Evolutionary conservation across 352 stramenopile genomes (phyloP).

Genomic region (Phytophthora constricta): DNA sequence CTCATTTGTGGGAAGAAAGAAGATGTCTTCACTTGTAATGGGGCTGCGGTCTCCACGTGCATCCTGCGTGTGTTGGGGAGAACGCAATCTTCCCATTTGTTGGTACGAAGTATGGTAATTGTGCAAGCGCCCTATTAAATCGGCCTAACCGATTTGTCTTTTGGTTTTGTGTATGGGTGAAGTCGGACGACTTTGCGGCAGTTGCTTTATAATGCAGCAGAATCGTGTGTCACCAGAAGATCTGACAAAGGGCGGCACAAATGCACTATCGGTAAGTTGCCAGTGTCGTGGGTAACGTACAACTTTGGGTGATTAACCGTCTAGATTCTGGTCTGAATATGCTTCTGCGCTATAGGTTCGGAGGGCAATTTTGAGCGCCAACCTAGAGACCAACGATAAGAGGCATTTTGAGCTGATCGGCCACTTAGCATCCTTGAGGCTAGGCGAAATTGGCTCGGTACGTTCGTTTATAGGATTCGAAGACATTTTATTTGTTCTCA

Average conservation of each 20-base stretch:
- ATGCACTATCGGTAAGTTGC: conserved; percentile 55
- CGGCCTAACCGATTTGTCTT: background rate
- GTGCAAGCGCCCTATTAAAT: too few species aligned
- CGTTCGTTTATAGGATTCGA: background rate
- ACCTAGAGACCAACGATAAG: conserved; percentile 69
- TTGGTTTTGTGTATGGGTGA: background rate
- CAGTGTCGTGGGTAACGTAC: background rate
- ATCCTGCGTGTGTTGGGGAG: conserved; percentile 67
- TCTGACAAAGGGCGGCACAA: conserved; percentile 62
- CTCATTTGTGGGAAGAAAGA: conserved; percentile 60
- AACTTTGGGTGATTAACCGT: background rate
- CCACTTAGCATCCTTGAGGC: conserved; percentile 70
- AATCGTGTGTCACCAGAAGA: conserved; percentile 76
- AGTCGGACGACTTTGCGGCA: conserved; percentile 75
- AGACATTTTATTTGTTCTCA: background rate
- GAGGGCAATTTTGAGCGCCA: conserved; percentile 73
- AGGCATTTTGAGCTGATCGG: conserved; percentile 83
- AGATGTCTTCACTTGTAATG: conserved; percentile 62
- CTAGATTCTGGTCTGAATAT: conserved; percentile 9
- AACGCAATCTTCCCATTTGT: conserved; percentile 61
- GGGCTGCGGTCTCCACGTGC: conserved; percentile 66
- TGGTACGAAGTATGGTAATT: conserved; percentile 41
- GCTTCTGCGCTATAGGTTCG: conserved; percentile 46
- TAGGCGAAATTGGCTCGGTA: conserved; percentile 74
- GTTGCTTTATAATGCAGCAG: conserved; percentile 74